Evolutionary conservation across 306 rosid species (phyloP).

Genomic region (Vigna nakashimae): DNA sequence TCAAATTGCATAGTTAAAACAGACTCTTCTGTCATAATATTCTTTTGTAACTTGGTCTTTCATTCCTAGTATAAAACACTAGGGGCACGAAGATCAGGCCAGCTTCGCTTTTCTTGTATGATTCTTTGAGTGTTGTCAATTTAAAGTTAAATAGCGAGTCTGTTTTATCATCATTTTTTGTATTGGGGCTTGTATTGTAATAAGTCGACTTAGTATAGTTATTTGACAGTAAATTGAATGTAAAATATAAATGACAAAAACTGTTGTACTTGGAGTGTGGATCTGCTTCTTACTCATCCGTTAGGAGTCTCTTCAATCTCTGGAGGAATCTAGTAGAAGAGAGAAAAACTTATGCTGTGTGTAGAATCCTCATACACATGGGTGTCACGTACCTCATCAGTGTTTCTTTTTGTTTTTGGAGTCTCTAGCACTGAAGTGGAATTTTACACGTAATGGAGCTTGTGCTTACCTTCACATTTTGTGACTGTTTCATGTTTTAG

Average conservation of each 20-base stretch:
- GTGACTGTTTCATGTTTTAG: background rate
- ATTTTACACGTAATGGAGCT: background rate
- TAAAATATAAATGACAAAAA: slow-evolving; percentile 37
- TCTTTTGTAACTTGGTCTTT: slow-evolving; percentile 62
- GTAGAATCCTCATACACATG: too few relatives aligned
- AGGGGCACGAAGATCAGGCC: slow-evolving; percentile 50
- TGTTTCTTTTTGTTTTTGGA: too few relatives aligned
- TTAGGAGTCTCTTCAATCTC: too few relatives aligned
- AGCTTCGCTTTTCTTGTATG: slow-evolving; percentile 43
- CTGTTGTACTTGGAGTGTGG: slow-evolving; percentile 22
- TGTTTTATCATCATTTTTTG: slow-evolving; percentile 40
- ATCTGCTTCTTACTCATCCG: background rate
- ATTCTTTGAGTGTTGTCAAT: slow-evolving; percentile 56
- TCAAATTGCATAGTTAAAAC: slow-evolving; percentile 37
- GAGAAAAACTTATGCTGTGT: too few relatives aligned
- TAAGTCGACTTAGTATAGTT: slow-evolving; percentile 32
- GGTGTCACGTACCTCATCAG: too few relatives aligned
- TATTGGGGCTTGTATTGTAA: slow-evolving; percentile 38
- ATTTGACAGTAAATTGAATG: slow-evolving; percentile 37
- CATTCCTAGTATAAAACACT: slow-evolving; percentile 50
- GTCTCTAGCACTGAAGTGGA: too few relatives aligned
- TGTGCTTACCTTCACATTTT: slow-evolving; percentile 1
- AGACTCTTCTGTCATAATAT: slow-evolving; percentile 61
- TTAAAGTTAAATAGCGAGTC: slow-evolving; percentile 41
- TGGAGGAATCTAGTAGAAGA: too few relatives aligned